Conservation (phyloP, 805 yeast genomes). For the Starmerella roubikii region DNA sequence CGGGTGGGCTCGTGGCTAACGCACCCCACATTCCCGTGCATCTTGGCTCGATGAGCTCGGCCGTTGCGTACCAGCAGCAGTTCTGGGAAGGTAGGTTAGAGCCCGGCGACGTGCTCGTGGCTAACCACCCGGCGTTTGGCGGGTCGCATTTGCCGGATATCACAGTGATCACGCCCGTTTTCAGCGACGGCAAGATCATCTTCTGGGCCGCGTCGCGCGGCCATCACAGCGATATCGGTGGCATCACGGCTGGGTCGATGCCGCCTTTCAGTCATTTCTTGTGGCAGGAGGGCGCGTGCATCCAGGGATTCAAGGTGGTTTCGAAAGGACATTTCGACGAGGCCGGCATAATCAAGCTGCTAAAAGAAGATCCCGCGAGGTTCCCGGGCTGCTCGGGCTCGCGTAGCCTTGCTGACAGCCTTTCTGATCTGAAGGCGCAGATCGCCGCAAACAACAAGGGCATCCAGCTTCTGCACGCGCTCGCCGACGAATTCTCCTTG, state of each 20-base stretch:
- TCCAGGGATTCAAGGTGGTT: conserved; percentile 64
- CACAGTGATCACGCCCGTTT: conserved; percentile 84
- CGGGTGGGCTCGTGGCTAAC: conserved; percentile 72
- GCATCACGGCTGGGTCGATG: conserved; percentile 83
- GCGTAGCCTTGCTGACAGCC: conserved; percentile 66
- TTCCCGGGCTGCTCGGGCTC: conserved; percentile 84
- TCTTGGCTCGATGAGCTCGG: conserved; percentile 74
- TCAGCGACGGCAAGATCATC: conserved; percentile 40
- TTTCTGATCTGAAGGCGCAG: conserved; percentile 75
- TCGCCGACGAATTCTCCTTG: conserved; percentile 51
- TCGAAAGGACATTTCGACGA: conserved; percentile 62
- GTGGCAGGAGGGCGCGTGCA: conserved; percentile 85
- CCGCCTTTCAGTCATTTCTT: conserved; percentile 80
- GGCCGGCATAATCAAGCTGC: conserved; percentile 44
- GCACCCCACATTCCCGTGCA: conserved; percentile 87
- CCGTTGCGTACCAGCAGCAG: conserved; percentile 51
- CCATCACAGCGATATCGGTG: conserved; percentile 94
- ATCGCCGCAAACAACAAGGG: conserved; percentile 84
- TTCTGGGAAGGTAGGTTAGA: conserved; percentile 50
- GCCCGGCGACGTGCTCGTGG: conserved; percentile 63
- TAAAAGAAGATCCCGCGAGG: conserved; percentile 63
- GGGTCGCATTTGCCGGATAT: conserved; percentile 85
- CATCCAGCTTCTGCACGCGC: conserved; percentile 44
- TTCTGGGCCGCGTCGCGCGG: conserved; percentile 91
- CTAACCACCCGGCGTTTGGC: conserved; percentile 74